Evolutionary conservation across 75 land plant genomes (phyloP).

Genomic region (Ceratopteris richardii): DNA sequence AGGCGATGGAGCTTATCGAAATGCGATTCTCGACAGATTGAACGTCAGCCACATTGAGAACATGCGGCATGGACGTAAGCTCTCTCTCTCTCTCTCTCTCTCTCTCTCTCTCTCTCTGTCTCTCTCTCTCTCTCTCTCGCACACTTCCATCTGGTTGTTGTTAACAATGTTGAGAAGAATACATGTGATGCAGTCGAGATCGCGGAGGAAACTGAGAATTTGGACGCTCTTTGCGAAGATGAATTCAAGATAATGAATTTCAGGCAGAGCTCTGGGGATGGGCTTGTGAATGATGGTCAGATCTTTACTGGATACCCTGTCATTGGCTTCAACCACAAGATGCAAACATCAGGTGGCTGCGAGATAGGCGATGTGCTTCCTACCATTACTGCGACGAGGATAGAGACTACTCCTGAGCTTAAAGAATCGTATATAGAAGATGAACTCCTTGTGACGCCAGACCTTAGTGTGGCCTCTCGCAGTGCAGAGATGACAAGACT

Average conservation of each 20-base stretch:
- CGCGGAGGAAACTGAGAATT: background rate
- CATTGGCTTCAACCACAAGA: background rate
- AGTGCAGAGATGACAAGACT: background rate
- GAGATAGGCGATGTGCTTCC: too few species aligned
- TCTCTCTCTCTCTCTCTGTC: background rate
- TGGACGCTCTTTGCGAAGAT: background rate
- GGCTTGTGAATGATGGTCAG: background rate
- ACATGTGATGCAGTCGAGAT: too few species aligned
- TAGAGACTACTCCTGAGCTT: background rate
- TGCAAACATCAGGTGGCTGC: background rate
- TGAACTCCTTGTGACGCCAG: too few species aligned
- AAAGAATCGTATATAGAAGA: too few species aligned
- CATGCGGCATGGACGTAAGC: background rate
- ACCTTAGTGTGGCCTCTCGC: background rate
- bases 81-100: too few species aligned
- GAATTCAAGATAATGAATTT: background rate
- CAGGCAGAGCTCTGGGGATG: background rate
- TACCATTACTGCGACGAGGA: background rate
- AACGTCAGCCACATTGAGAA: background rate
- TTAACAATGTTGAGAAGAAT: too few species aligned
- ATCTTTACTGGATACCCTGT: background rate
- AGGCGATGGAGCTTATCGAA: constrained; percentile 3
- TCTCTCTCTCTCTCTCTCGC: background rate
- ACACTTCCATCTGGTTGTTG: too few species aligned
- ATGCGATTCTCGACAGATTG: background rate